Base-by-base conservation (phyloP, 2,329 filamentous ascomycete genomes). In the Neospermospora avenae region DNA sequence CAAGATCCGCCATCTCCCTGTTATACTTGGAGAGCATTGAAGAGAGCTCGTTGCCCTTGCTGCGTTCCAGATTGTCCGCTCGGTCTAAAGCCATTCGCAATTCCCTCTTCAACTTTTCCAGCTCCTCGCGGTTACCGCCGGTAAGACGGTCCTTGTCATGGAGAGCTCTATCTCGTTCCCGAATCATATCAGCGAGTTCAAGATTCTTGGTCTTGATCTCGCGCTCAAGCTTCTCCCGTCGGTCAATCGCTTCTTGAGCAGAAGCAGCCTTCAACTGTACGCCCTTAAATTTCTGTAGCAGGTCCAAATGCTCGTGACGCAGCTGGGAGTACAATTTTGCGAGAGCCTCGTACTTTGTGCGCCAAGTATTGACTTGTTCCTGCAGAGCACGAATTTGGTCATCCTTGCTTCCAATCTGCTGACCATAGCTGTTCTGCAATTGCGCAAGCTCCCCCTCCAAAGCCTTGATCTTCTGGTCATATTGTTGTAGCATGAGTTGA, bases 121-220 rank as follows among this genome's bases (percentile, higher is more conserved):
- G 71, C 73, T 99, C 95, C 60, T 99, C 95, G 71, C 91, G 93
- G 75, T 93, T 93, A 57, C 86, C 89, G 53, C 95, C 95, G 55
- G 81, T 85, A n/a, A 88, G 78, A 58, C 95, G 86, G 72, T 99
- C 95, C 74, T 93, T 91, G 64, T 99, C 95, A 71, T 98, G 91
- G 55, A 97, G 77, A 31, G 95, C 95, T 65, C 95, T 86, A 72
- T 99, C 95, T 68, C 95, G 84, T 78, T 99, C 95, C 45, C 95
- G 86, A 66, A 99, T 99, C 95, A 99, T 98, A 74, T 98, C 92
- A 34, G 95, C 95, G 63, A 99, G 78, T 75, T 99, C 95, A n/a
- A 99, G 80, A 73, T 99, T 99, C 84, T 99, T 99, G 31, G 93
- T 97, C 84, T 99, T 99, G 74, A 99, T 89, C 77, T 99, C 95